Evolutionary conservation across 2,329 filamentous ascomycete genomes (phyloP).

Genomic region (Colletotrichum scovillei): DNA sequence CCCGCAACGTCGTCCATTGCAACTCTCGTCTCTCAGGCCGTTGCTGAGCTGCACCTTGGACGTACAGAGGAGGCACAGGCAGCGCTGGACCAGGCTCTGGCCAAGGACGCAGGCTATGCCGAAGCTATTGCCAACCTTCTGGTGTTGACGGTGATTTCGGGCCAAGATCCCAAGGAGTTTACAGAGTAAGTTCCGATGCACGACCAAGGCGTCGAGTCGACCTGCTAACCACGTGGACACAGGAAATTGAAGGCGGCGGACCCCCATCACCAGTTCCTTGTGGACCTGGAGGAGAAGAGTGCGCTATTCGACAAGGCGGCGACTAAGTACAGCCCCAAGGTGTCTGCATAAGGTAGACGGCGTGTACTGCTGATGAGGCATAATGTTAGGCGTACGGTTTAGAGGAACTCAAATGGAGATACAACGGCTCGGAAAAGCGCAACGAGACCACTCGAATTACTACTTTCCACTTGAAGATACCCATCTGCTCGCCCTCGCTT

Average conservation of each 20-base stretch:
- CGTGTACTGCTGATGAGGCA: constrained; percentile 32
- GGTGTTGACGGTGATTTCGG: constrained; percentile 81
- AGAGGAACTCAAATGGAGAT: constrained; percentile 32
- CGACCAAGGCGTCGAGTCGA: neutral
- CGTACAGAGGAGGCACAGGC: constrained; percentile 89
- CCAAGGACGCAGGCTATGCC: constrained; percentile 76
- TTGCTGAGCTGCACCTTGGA: constrained; percentile 91
- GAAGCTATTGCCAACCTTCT: constrained; percentile 86
- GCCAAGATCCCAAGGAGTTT: constrained; percentile 75
- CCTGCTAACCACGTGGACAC: constrained; percentile 24
- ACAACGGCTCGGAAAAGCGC: constrained; percentile 34
- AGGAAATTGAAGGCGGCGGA: constrained; percentile 69
- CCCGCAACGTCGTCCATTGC: constrained; percentile 81
- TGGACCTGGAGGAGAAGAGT: constrained; percentile 86
- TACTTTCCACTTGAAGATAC: constrained; percentile 35
- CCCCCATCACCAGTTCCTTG: constrained; percentile 76
- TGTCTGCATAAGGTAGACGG: constrained; percentile 57
- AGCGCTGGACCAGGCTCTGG: constrained; percentile 82
- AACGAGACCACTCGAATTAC: constrained; percentile 31
- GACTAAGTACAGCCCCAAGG: constrained; percentile 88
- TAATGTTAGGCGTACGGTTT: constrained; percentile 37
- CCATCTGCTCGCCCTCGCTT: constrained; percentile 3
- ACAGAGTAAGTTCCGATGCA: constrained; percentile 61
- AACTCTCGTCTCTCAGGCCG: constrained; percentile 86
- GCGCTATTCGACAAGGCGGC: constrained; percentile 88